Percentiles rank a stretch among this genome's conserved stretches.
These are phyloP conservation scores for Neofusicoccum ribis DNA, from an alignment of 2,329 filamentous ascomycete species.

Conservation along the genomic window DNA sequence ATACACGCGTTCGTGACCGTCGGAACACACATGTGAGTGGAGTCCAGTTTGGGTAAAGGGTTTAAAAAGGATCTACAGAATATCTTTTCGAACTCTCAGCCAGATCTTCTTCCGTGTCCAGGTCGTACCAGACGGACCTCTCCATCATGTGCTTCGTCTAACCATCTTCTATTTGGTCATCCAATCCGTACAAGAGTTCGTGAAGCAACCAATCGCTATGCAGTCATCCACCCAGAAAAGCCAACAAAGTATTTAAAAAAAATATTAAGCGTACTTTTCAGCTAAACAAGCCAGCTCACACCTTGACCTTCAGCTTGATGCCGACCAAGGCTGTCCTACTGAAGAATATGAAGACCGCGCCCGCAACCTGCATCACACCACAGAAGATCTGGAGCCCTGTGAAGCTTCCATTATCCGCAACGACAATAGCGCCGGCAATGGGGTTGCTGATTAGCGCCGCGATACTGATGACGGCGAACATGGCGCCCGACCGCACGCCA, in stretches of 20 bases:
- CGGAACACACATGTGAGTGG: no score
- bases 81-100: no score
- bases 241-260: background rate
- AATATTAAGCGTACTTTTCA: background rate
- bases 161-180: background rate
- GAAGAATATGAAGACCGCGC: constrained; percentile 35
- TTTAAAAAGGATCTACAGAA: background rate
- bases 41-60: background rate
- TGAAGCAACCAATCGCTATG: background rate
- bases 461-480: constrained; percentile 63
- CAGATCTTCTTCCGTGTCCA: no score
- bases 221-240: no score
- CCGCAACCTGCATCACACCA: constrained; percentile 54
- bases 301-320: constrained; percentile 28
- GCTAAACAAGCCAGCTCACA: constrained; percentile 14
- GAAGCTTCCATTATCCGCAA: constrained; percentile 48
- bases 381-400: constrained; percentile 66
- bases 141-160: background rate
- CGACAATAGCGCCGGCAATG: constrained; percentile 56
- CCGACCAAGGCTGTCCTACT: constrained; percentile 31
- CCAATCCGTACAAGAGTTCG: background rate
- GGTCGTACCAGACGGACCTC: background rate
- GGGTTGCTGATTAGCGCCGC: constrained; percentile 68
- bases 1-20: no score
- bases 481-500: constrained; percentile 65